Base-by-base conservation (phyloP, 164 flowering plant species). In the Umbilicus rupestris region DNA sequence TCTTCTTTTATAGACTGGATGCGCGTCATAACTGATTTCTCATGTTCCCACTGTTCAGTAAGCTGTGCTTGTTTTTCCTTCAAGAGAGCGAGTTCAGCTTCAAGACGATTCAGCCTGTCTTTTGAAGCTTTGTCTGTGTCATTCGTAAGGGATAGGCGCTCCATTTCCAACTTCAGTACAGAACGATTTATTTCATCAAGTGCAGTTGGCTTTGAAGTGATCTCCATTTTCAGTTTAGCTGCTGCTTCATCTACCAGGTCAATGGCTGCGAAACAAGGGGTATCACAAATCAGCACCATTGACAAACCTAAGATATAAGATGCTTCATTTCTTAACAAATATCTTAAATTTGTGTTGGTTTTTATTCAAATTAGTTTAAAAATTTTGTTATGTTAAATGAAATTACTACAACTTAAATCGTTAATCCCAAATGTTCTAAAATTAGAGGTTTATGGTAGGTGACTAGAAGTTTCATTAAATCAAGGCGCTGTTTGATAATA, bases 211-310 rank as follows among this genome's bases (percentile, higher is more conserved):
- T 92, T 92, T 39, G 96, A 92, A 52, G 98, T 89, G 19, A 92
- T 92, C 76, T 92, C 96, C 98, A 92, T 88, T 74, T 92, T 92
- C 74, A 92, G 75, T 69, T 89, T 92, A 29, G 98, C 96, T 64
- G 97, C 98, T 29, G 98, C 98, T 79, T 92, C 98, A 77, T 92
- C 98, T 52, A 92, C 97, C 28, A 92, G 78, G 74, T 92, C 98
- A 79, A 92, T 92, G 30, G 98, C 98, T 92, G 95, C 66, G 57
- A 55, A 50, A 46, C 16, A 12, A 73, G 71, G 47, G 19, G 19
- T 24, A 66, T 17, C 44, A 37, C 47, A 74, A 62, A 37, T 62
- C n/a, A 22, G 30, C 59, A 30, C 24, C n/a, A 10, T 12, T 12
- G 45, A 39, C 28, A n/a, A 52, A 16, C 30, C 31, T 6, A 29